Evolutionary conservation across 805 yeast species (phyloP), one percentile per base, ranked within the genome.

Genomic region (Metschnikowia reukaufii): DNA sequence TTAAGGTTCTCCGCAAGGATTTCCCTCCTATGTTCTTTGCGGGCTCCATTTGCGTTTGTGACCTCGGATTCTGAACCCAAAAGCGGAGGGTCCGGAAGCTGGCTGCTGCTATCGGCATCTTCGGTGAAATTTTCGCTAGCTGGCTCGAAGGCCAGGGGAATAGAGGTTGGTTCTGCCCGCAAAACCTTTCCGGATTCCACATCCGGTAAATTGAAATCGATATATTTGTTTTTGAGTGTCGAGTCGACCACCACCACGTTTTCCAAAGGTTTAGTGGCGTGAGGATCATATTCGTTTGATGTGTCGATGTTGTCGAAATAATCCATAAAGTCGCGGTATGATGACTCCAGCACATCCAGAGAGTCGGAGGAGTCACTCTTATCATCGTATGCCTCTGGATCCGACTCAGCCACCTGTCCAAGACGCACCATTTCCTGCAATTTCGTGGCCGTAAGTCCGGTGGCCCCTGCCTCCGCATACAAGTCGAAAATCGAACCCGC

Each of bases 401-500:
- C 54, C 3, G 49, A 41, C 38, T 42, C 45, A 10, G 44, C 48
- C 15, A 44, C 36, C 20, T 32, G 42, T 15, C 39, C 46, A 6
- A 48, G 38, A 21, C 51, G 51, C 16, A 42, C 44, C 27, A 36
- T 37, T 21, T 42, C 46, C 19, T 58, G 64, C 29, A 52, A 54
- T 16, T 50, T 54, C 13, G 54, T 46, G 8, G 60, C 49, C 5
- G 63, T 54, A 37, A 71, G 67, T 2, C 68, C 67, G 47, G 68
- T 74, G 16, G 60, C 54, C 4, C 37, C 41, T 0, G 76, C 74
- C 42, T 67, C 72, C 4, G 50, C 35, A 36, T 56, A 61, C 45
- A 72, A 56, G 35, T 72, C 77, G 48, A 56, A 61, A 32, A 72
- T 62, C 21, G 75, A 66, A 6, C 76, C 76, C 0, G 77, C 76